A percentile compares a stretch with the other conserved stretches of the same genome.
Conservation (phyloP, 2,329 filamentous ascomycete genomes). For the Diaporthe eres region DNA sequence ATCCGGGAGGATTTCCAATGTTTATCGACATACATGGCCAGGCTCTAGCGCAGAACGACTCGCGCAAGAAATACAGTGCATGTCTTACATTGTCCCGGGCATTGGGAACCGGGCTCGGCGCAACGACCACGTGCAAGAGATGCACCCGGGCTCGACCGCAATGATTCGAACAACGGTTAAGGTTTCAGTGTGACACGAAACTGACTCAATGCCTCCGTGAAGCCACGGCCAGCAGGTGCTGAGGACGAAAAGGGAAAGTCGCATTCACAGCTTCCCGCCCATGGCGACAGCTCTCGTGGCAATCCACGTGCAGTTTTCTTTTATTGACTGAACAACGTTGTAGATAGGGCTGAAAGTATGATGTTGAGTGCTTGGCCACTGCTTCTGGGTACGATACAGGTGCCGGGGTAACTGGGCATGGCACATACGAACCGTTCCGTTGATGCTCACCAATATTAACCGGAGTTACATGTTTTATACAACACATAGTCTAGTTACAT, state of each 20-base stretch:
- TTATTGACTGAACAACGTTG: neutral
- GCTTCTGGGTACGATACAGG: too few relatives aligned
- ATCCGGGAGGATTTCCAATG: neutral
- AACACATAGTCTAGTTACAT: too few relatives aligned
- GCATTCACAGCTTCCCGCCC: neutral
- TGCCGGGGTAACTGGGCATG: too few relatives aligned
- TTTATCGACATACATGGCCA: neutral
- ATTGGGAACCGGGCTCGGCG: neutral
- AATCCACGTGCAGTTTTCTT: neutral
- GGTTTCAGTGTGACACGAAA: neutral
- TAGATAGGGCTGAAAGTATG: neutral
- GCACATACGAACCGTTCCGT: too few relatives aligned
- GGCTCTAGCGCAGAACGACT: neutral
- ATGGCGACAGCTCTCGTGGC: neutral
- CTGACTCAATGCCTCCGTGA: neutral
- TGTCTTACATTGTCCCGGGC: neutral
- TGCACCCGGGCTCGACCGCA: neutral
- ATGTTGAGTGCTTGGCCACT: neutral
- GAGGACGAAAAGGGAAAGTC: neutral
- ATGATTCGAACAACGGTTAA: constrained; percentile 8
- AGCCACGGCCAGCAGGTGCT: neutral
- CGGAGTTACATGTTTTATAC: too few relatives aligned
- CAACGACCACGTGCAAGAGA: constrained; percentile 17
- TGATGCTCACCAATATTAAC: too few relatives aligned
- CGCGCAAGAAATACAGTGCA: neutral